Conservation (phyloP, 148 eudicot species). For the Pharnaceum exiguum region DNA sequence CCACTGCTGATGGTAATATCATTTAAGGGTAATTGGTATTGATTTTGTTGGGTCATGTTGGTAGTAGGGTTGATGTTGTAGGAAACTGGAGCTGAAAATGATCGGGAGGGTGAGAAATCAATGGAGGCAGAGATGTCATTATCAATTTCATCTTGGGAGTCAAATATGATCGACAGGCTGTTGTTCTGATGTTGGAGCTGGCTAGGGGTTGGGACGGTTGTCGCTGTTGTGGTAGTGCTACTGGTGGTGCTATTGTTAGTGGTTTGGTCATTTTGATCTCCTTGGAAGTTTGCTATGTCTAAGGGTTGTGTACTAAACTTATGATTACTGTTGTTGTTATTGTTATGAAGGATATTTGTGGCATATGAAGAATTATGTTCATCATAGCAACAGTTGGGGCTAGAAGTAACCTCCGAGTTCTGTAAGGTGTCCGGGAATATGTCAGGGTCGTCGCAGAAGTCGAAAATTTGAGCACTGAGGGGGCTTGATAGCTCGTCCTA, state of each 20-base stretch:
- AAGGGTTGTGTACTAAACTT: conserved; percentile 11
- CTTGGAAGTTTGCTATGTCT: conserved; percentile 17
- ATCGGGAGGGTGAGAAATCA: conserved; percentile 46
- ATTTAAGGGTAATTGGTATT: conserved; percentile 25
- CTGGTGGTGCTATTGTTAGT: conserved; percentile 7
- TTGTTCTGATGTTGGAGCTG: conserved; percentile 19
- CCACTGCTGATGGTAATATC: conserved; percentile 15
- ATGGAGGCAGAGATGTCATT: conserved; percentile 56
- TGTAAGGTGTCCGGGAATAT: conserved; percentile 55
- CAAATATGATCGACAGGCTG: conserved; percentile 47
- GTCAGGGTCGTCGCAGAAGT: conserved; percentile 59
- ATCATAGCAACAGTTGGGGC: conserved; percentile 57
- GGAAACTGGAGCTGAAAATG: conserved; percentile 28
- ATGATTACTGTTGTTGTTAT: neutral
- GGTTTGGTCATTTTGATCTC: conserved; percentile 15
- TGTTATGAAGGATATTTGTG: conserved; percentile 20
- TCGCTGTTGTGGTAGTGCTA: conserved; percentile 20
- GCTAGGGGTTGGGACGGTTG: conserved; percentile 12
- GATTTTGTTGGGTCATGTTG: conserved; percentile 27
- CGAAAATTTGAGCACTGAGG: conserved; percentile 46
- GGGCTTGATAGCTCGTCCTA: conserved; percentile 76
- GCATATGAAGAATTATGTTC: conserved; percentile 52
- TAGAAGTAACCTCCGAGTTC: conserved; percentile 59
- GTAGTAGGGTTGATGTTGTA: conserved; percentile 24
- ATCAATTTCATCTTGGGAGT: conserved; percentile 46